Evolutionary conservation across 106 monocot species (phyloP).

Genomic region (Cymbidium sinense): DNA sequence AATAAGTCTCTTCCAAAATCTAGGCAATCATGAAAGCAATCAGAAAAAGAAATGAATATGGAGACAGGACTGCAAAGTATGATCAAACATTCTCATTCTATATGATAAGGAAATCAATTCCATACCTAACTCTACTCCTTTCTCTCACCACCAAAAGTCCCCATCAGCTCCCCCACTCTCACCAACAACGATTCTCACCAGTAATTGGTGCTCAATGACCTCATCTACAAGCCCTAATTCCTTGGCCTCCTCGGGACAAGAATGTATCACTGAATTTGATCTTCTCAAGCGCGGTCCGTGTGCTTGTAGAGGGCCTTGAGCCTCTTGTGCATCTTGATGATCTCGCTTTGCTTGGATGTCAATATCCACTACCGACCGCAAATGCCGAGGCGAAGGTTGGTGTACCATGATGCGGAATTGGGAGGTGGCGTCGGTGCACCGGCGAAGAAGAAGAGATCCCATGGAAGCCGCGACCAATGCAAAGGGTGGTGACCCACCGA

Average conservation of each 20-base stretch:
- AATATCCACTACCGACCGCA: constrained; percentile 46
- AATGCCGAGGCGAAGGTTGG: constrained; percentile 54
- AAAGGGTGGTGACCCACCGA: no score
- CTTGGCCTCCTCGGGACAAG: constrained; percentile 72
- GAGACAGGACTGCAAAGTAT: no score
- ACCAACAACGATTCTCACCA: constrained; percentile 31
- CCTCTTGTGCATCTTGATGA: constrained; percentile 69
- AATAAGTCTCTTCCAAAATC: no score
- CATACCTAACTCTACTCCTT: constrained; percentile 6
- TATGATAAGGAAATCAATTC: no score
- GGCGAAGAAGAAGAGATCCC: constrained; percentile 64
- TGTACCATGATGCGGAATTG: constrained; percentile 90
- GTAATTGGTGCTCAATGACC: constrained; percentile 34
- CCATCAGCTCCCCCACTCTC: constrained; percentile 7
- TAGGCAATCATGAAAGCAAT: no score
- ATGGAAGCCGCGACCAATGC: constrained; percentile 73
- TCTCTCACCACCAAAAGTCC: neutral
- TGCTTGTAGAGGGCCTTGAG: constrained; percentile 53
- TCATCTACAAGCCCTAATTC: no score
- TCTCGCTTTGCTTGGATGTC: constrained; percentile 68
- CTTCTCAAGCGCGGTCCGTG: constrained; percentile 27
- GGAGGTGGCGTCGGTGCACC: constrained; percentile 66
- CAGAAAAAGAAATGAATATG: no score
- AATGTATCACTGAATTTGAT: constrained; percentile 48
- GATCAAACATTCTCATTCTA: no score